A percentile compares a stretch with the other conserved stretches of the same genome.
Evolutionary conservation across 176 grass and related monocot species (phyloP).

Genomic region (Musa troglodytarum): DNA sequence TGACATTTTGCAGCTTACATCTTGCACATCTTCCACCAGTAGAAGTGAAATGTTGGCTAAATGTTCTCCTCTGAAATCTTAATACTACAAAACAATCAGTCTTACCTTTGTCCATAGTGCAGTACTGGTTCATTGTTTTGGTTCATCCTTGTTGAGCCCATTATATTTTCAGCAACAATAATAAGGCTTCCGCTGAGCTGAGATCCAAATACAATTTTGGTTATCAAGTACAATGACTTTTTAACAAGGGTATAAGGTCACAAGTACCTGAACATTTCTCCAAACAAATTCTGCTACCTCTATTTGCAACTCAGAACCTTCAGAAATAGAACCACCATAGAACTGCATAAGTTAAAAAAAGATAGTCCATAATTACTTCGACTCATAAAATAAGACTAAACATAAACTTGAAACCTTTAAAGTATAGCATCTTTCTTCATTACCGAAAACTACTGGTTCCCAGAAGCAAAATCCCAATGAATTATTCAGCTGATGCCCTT

Average conservation of each 20-base stretch:
- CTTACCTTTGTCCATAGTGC: slow-evolving; percentile 61
- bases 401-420: not conserved
- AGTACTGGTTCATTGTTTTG: slow-evolving; percentile 50
- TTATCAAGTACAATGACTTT: not conserved
- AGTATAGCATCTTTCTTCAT: not conserved
- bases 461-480: not conserved
- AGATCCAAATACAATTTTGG: slow-evolving; percentile 25
- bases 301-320: slow-evolving; percentile 92
- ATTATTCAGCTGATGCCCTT: not conserved
- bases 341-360: slow-evolving; percentile 43
- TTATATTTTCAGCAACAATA: slow-evolving; percentile 75
- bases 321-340: slow-evolving; percentile 50
- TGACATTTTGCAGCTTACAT: slow-evolving; percentile 63
- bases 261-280: slow-evolving; percentile 80
- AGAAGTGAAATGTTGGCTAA: slow-evolving; percentile 16
- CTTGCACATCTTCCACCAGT: slow-evolving; percentile 52
- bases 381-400: slow-evolving; percentile 8
- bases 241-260: not conserved
- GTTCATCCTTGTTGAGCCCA: slow-evolving; percentile 62
- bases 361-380: slow-evolving; percentile 6
- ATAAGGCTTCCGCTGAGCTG: slow-evolving; percentile 86
- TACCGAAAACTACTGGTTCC: not conserved
- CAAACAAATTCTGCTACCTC: slow-evolving; percentile 90
- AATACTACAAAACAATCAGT: not conserved
- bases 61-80: not conserved